Evolutionary conservation across 2,329 filamentous ascomycete species (phyloP), one percentile per base, ranked within the genome.

Genomic region (Trichoderma arundinaceum): DNA sequence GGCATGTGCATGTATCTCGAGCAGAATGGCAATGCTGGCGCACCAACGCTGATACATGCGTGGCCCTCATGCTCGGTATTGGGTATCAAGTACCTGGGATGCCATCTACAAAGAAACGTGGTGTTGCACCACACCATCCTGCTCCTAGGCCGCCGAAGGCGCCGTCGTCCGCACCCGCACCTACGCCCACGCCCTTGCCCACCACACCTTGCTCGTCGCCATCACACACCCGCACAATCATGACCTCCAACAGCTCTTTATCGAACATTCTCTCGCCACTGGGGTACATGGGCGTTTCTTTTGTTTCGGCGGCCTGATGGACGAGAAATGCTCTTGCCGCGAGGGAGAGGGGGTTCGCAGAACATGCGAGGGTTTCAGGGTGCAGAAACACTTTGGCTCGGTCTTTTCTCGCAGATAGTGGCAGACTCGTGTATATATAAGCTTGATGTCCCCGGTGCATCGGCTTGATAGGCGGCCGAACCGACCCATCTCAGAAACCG

Each of bases 41-140:
- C 13, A 2, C 22, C n/a, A 52, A 39, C 7, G n/a, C n/a, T 35
- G 46, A 10, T 53, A 62, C 46, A 28, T 61, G 35, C 15, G 19
- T 3, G 15, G 33, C 38, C 28, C 12, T 33, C 44, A 13, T 28
- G 28, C 13, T 53, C 33, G 28, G 22, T 17, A 22, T 19, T 35
- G 13, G 17, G 38, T n/a, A 32, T 8, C 17, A 44, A 33, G 58
- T 52, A 54, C 59, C 49, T 17, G 8, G 52, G 35, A 63, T 54
- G 49, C 53, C 51, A 56, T 66, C 58, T 28, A 43, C 49, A 43
- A 35, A 41, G 49, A 61, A 54, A 39, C 56, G 57, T 66, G 64
- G 57, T 66, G 49, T 58, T 66, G 61, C 43, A 56, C 49, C 43
- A 54, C 64, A 56, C 64, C 64, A 57, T 56, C 57, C 53, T 61